phyloP scores from a whole-genome alignment of 164 flowering plant species.

The Hamamelis virginiana region DNA sequence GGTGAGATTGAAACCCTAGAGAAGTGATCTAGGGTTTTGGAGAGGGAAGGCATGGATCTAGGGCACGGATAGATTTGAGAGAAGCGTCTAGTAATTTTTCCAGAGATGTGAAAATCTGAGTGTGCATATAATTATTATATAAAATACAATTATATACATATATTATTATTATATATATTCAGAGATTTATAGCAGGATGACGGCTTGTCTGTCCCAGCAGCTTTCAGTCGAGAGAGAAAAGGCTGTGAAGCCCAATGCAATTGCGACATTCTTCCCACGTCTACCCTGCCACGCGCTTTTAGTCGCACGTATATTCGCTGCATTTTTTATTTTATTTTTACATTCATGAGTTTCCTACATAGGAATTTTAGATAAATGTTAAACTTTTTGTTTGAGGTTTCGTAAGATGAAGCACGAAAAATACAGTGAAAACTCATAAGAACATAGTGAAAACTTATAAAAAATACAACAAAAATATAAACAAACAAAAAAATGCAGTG shows the following conservation, averaged over 20 bases:
- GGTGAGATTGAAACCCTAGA: neutral
- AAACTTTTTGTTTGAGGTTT: no score
- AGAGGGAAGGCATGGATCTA: slow-evolving; percentile 10
- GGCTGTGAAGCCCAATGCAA: neutral
- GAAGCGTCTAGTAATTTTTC: neutral
- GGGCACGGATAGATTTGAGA: slow-evolving; percentile 1
- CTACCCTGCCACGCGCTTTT: neutral
- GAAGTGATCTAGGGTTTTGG: neutral
- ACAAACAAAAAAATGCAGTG: no score
- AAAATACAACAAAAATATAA: no score
- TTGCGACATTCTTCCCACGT: neutral
- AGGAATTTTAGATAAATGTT: no score
- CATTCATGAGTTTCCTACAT: no score
- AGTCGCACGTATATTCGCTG: neutral
- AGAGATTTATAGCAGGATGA: neutral
- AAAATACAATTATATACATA: no score
- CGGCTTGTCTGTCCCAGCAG: neutral
- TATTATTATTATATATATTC: no score
- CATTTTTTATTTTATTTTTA: no score
- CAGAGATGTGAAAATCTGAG: neutral
- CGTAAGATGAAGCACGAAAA: no score
- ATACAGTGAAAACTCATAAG: no score
- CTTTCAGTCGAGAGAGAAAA: slow-evolving; percentile 5
- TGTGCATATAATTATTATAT: neutral
- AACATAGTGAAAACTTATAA: no score